These are phyloP conservation scores for Roridomyces roridus DNA, from an alignment of 768 basidiomycete species.

Conservation along the genomic window DNA sequence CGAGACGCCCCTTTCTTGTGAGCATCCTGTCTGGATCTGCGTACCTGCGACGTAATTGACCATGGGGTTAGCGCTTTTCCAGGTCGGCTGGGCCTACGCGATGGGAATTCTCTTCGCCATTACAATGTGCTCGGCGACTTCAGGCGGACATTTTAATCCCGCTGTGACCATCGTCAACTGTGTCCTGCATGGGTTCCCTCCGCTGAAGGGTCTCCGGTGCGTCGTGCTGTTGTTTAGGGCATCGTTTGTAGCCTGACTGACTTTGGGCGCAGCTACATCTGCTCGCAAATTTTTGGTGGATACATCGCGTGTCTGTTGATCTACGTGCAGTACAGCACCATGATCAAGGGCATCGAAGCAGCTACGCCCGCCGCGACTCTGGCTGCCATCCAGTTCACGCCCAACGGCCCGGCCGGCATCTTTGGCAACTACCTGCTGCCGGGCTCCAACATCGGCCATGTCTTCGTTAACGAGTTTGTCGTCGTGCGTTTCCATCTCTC, in stretches of 20 bases:
- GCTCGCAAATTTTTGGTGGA: slow-evolving; percentile 69
- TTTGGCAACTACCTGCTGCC: slow-evolving; percentile 56
- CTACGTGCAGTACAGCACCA: slow-evolving; percentile 66
- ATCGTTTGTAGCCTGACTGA: background rate
- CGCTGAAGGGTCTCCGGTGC: slow-evolving; percentile 57
- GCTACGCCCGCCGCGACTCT: slow-evolving; percentile 33
- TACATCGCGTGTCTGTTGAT: slow-evolving; percentile 66
- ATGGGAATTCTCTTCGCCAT: slow-evolving; percentile 67
- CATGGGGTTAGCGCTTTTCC: slow-evolving; percentile 50
- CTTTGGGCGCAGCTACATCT: slow-evolving; percentile 55
- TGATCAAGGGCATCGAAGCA: slow-evolving; percentile 44
- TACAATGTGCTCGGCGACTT: slow-evolving; percentile 54
- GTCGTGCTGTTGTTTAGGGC: background rate
- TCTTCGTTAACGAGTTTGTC: slow-evolving; percentile 64
- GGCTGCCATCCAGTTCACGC: slow-evolving; percentile 39
- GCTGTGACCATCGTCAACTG: slow-evolving; percentile 59
- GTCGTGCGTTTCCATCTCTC: slow-evolving; percentile 42
- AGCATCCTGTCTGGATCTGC: no score
- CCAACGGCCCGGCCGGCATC: slow-evolving; percentile 56
- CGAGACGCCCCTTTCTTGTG: slow-evolving; percentile 54
- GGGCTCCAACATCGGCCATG: slow-evolving; percentile 49
- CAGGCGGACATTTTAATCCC: slow-evolving; percentile 73
- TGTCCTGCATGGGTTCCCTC: slow-evolving; percentile 62
- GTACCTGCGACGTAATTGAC: background rate
- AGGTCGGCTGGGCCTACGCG: slow-evolving; percentile 64